Conservation (phyloP, 805 yeast species). For the Candida coleopterorum region DNA sequence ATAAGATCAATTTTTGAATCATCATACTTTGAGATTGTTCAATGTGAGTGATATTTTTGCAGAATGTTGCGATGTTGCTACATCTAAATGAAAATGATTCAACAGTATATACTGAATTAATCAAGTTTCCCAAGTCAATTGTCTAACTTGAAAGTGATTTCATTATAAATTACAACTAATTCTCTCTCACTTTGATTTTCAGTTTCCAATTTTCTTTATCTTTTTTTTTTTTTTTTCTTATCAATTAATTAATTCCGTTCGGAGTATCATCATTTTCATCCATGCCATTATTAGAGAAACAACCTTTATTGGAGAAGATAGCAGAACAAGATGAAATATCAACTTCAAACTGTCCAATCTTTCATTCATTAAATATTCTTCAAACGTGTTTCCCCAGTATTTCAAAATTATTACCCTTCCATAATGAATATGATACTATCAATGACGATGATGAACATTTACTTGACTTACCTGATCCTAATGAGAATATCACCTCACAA, state of each 20-base stretch:
- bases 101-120: too few species aligned
- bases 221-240: neutral
- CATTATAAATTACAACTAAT: too few species aligned
- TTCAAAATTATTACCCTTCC: slow-evolving; percentile 6
- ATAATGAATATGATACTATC: slow-evolving; percentile 13
- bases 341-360: slow-evolving; percentile 9
- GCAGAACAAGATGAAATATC: slow-evolving; percentile 15
- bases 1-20: too few species aligned
- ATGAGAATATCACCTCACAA: slow-evolving; percentile 4
- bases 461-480: slow-evolving; percentile 22
- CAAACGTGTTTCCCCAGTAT: slow-evolving; percentile 19
- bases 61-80: too few species aligned
- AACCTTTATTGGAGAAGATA: slow-evolving; percentile 8
- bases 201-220: too few species aligned
- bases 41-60: too few species aligned
- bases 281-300: slow-evolving; percentile 6
- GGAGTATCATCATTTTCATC: neutral
- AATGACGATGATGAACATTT: slow-evolving; percentile 17
- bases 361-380: slow-evolving; percentile 9
- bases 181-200: too few species aligned
- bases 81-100: too few species aligned
- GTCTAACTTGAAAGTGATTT: too few species aligned
- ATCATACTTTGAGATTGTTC: too few species aligned
- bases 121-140: too few species aligned
- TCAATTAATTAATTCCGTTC: neutral